Base-by-base conservation (phyloP, 1,284 basidiomycete genomes). In the Termitomyces sp. region DNA sequence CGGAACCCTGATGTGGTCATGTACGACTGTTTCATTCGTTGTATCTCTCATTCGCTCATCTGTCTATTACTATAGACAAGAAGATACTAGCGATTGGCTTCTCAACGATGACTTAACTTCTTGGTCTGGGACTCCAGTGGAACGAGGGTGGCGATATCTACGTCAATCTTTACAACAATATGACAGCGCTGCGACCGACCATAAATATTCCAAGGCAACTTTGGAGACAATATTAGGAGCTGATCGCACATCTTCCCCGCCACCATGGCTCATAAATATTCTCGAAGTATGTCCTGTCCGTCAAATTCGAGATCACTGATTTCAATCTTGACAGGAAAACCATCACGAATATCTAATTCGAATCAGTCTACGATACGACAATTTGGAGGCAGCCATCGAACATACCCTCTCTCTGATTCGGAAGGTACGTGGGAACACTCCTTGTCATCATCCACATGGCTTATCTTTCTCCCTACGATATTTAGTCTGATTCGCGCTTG, bases 71-170 rank as follows among this genome's bases (percentile, higher is more conserved):
- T 53, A 48, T 64, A 89, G 84, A 56, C 82, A 84, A 68, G 78
- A 83, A 62, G 81, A 84, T 57, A 79, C 80, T 3, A 83, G 82
- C 1, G 83, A 88, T 57, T 95, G 92, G 92, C 75, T 96, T 30
- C 77, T 91, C 36, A 84, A 84, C 13, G 92, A 94, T 63, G 84
- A 87, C 50, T 83, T 90, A 6, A 79, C 85, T 1, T 87, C 89
- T 1, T 96, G 95, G 86, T 78, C 86, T 38, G 94, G 94, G 1
- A 82, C 88, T 1, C 78, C 86, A 26, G 79, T 86, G 17, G 88
- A 92, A 58, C 82, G 91, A 56, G 94, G 89, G 1, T 94, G 94
- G 90, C 79, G 89, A 63, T 95, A 94, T 68, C 79, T 99, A 47
- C 87, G 90, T 58, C 78, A 86, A 61, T 82, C 88, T 24, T 76